Percentiles rank a stretch among this genome's conserved stretches.
Evolutionary conservation across 2,329 filamentous ascomycete genomes (phyloP).

Genomic region (Camptophora hylomeconis): DNA sequence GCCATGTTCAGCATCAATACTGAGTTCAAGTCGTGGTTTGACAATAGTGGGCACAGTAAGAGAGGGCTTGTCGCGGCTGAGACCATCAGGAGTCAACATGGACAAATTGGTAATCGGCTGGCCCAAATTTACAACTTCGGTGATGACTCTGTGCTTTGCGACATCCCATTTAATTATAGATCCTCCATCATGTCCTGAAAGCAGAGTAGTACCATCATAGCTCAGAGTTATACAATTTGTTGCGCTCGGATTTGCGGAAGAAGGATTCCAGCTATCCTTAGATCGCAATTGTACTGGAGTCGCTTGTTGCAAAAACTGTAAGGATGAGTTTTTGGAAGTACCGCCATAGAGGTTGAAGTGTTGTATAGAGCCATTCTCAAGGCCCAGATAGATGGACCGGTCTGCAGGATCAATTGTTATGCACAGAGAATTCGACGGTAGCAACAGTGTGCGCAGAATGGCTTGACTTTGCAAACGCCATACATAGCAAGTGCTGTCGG

Average conservation of each 20-base stretch:
- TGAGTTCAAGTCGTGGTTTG: conserved; percentile 51
- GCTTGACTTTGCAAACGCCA: conserved; percentile 83
- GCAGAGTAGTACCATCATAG: conserved; percentile 67
- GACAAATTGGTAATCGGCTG: conserved; percentile 70
- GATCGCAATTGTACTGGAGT: conserved; percentile 26
- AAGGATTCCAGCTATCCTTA: conserved; percentile 36
- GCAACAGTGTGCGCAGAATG: conserved; percentile 66
- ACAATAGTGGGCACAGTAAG: conserved; percentile 50
- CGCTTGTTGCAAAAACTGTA: conserved; percentile 44
- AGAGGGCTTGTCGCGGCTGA: conserved; percentile 24
- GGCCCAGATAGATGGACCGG: conserved; percentile 67
- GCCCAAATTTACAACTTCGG: conserved; percentile 58
- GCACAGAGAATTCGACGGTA: conserved; percentile 60
- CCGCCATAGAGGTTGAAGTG: too few relatives aligned
- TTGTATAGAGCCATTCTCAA: conserved; percentile 69
- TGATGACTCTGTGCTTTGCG: conserved; percentile 53
- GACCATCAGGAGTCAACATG: conserved; percentile 52
- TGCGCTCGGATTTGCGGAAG: conserved; percentile 50
- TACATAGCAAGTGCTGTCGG: conserved; percentile 76
- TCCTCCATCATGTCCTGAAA: conserved; percentile 72
- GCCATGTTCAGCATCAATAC: conserved; percentile 23
- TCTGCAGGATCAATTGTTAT: conserved; percentile 69
- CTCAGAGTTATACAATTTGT: conserved; percentile 58
- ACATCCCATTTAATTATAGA: conserved; percentile 73
- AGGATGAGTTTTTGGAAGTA: too few relatives aligned